phyloP scores from a whole-genome alignment of 2,329 filamentous ascomycete species.

The Moelleriella libera region DNA sequence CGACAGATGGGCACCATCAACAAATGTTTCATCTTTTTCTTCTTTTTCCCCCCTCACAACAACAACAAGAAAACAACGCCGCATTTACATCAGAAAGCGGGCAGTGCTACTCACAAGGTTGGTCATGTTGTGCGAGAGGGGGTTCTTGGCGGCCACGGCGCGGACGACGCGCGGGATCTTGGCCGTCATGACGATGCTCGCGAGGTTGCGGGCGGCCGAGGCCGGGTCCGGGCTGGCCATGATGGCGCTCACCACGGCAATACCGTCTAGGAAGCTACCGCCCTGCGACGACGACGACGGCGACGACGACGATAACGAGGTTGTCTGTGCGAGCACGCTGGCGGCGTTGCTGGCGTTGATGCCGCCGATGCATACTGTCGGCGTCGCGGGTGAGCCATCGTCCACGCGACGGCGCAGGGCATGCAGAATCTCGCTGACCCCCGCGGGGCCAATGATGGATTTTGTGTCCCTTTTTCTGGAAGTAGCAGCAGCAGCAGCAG shows the following conservation, averaged over 20 bases:
- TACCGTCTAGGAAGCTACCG: constrained; percentile 37
- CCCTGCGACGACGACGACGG: no score
- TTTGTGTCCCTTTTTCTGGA: constrained; percentile 75
- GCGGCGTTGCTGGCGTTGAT: constrained; percentile 51
- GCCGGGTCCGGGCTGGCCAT: constrained; percentile 57
- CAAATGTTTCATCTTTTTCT: no score
- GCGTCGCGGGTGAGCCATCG: constrained; percentile 28
- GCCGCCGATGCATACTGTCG: constrained; percentile 77
- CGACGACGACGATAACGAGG: no score
- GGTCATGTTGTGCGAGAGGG: constrained; percentile 92
- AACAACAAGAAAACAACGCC: no score
- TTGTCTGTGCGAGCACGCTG: no score
- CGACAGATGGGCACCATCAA: no score
- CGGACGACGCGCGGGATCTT: constrained; percentile 35
- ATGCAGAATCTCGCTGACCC: constrained; percentile 37
- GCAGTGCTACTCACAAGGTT: constrained; percentile 45
- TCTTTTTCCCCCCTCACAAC: no score
- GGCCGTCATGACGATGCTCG: constrained; percentile 31
- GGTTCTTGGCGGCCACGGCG: constrained; percentile 46
- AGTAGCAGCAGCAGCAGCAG: neutral
- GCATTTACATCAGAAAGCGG: no score
- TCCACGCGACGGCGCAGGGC: constrained; percentile 27
- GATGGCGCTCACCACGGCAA: constrained; percentile 84
- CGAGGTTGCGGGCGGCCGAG: constrained; percentile 45
- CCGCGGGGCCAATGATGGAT: constrained; percentile 39